Base-by-base conservation (phyloP, 73 alveolate genomes). In the Tetrahymena borealis region DNA sequence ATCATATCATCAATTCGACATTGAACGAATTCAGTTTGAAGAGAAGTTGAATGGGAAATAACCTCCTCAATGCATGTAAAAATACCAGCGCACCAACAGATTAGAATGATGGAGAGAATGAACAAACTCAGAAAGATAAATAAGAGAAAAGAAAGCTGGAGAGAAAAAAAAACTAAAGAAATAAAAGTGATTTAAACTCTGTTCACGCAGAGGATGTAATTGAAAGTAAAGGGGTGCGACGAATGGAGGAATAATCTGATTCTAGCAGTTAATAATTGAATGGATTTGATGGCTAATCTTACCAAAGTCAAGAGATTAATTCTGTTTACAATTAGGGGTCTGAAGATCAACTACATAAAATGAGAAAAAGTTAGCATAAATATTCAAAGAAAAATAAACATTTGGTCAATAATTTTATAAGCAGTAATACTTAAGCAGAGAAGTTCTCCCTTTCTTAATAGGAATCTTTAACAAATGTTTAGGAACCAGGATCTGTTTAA, bases 41-140 rank as follows among this genome's bases (percentile, higher is more conserved):
- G 85, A n/a, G 85, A 60, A 60, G 85, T 60, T 60, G 85, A 60
- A 60, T 60, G 85, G 85, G 85, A 60, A 60, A 60, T 60, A 60
- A 60, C 28, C 85, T 60, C 28, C 85, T 60, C 85, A 60, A 60
- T 60, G 85, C 85, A 60, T 60, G 85, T 6, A 60, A 60, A 60
- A 60, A 60, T 35, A 60, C 85, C 10, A 60, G 85, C 35, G 85
- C 85, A 2, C 85, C 85, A 2, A 60, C 85, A n/a, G 85, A 60
- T 60, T 60, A 60, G 38, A 60, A 60, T 9, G 85, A 60, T 60
- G 85, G 85, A 0, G 85, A 60, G 15, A 60, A 20, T 60, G 85
- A 60, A 24, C 35, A 60, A 60, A 60, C 85, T 60, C 85, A 60
- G 28, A 60, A 60, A 60, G 85, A 60, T 11, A 60, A 60, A n/a